Evolutionary conservation across 306 rosid genomes (phyloP).

Genomic region (Cercis canadensis): DNA sequence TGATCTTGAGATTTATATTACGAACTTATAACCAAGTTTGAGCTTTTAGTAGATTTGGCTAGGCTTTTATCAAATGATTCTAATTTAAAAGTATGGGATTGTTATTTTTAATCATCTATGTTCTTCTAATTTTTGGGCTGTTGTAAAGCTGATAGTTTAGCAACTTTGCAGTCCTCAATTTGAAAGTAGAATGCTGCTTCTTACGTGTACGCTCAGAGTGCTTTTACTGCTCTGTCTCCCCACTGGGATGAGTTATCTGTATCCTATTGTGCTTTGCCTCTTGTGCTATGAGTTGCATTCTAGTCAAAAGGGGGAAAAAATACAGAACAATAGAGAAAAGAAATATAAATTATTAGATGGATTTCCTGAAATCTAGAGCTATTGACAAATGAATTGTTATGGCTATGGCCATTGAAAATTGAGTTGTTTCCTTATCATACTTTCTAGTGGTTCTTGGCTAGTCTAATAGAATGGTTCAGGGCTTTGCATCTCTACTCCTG

Average conservation of each 20-base stretch:
- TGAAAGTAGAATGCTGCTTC: slow-evolving; percentile 1
- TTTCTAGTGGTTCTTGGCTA: too few species aligned
- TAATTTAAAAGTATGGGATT: too few species aligned
- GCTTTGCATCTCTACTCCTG: too few species aligned
- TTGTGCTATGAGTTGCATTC: slow-evolving; percentile 21
- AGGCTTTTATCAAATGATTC: too few species aligned
- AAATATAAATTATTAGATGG: too few species aligned
- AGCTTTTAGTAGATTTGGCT: too few species aligned
- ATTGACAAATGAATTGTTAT: slow-evolving; percentile 9
- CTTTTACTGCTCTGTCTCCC: slow-evolving; percentile 29
- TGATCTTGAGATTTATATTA: background rate
- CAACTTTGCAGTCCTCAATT: slow-evolving; percentile 14
- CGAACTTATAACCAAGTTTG: too few species aligned
- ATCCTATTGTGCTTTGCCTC: slow-evolving; percentile 13
- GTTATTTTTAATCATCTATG: too few species aligned
- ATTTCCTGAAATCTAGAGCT: slow-evolving; percentile 18
- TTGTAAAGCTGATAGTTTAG: too few species aligned
- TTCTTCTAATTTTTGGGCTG: slow-evolving; percentile 15
- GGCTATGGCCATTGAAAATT: slow-evolving; percentile 1
- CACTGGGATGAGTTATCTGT: slow-evolving; percentile 10
- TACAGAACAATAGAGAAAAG: background rate
- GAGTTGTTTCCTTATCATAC: too few species aligned
- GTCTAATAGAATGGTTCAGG: too few species aligned
- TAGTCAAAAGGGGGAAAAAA: background rate
- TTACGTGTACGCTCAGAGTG: slow-evolving; percentile 18